phyloP scores from a whole-genome alignment of 2,329 filamentous ascomycete genomes.

The Ophiostoma ulmi region DNA sequence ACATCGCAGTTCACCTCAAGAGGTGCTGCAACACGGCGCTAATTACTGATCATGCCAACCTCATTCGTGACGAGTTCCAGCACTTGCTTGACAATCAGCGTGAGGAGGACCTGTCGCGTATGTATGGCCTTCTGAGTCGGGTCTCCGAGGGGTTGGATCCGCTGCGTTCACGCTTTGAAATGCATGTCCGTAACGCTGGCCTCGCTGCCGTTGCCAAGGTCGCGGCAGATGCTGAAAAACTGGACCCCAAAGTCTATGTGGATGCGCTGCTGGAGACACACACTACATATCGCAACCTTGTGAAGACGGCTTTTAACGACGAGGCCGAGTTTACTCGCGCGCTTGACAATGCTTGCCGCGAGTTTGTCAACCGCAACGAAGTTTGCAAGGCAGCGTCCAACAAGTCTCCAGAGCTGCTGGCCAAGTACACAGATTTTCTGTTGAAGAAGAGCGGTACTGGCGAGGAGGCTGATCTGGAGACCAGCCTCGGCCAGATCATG shows the following conservation, averaged over 20 bases:
- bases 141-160: conserved; percentile 91
- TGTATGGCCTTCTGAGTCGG: conserved; percentile 86
- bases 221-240: conserved; percentile 75
- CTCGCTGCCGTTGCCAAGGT: conserved; percentile 86
- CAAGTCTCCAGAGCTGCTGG: conserved; percentile 88
- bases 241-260: conserved; percentile 95
- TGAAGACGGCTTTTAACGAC: conserved; percentile 87
- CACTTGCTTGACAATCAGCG: conserved; percentile 87
- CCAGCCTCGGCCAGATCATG: conserved; percentile 88
- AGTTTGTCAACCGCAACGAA: conserved; percentile 97
- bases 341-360: conserved; percentile 91
- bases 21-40: conserved; percentile 83
- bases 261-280: conserved; percentile 92
- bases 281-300: conserved; percentile 83
- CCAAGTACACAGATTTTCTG: conserved; percentile 90
- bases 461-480: conserved; percentile 90
- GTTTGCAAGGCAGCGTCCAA: conserved; percentile 91
- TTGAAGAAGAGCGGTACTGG: conserved; percentile 90
- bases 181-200: conserved; percentile 85
- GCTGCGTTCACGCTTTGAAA: conserved; percentile 79
- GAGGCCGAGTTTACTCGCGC: conserved; percentile 96
- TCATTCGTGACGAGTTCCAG: conserved; percentile 95
- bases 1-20: conserved; percentile 80
- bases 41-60: conserved; percentile 76
- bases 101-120: conserved; percentile 89